Conservation (phyloP, 225 moss, liverwort and hornwort species). For the Pseudisothecium myosuroides region DNA sequence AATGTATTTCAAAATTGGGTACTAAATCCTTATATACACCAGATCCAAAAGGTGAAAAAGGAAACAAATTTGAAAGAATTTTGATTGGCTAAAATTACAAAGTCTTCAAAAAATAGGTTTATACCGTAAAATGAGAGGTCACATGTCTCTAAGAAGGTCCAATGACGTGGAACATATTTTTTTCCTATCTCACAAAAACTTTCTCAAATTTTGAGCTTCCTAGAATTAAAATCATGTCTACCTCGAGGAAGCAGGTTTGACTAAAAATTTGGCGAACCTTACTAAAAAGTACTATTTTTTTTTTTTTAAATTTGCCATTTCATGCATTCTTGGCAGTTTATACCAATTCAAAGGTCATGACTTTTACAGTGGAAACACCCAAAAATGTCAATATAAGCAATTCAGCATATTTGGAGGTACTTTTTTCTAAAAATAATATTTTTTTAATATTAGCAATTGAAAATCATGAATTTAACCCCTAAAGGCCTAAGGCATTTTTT, state of each 20-base stretch:
- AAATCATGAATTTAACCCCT: no score
- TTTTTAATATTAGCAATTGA: no score
- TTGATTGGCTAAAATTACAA: background rate
- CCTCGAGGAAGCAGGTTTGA: background rate
- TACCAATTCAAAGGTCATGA: background rate
- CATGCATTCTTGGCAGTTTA: fast-evolving
- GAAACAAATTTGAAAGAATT: background rate
- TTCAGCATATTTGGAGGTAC: no score
- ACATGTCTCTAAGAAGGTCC: background rate
- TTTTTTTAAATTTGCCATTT: no score
- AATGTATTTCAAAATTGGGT: background rate
- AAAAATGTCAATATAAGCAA: no score
- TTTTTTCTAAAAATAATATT: no score
- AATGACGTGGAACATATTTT: fast-evolving
- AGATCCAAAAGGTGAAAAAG: background rate
- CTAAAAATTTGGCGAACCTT: fast-evolving
- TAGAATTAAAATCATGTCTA: fast-evolving
- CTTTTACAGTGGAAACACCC: no score
- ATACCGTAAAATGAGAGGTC: fast-evolving
- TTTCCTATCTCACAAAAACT: background rate
- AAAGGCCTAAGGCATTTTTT: no score
- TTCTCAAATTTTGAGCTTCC: background rate
- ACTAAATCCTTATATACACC: fast-evolving
- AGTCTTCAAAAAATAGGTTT: fast-evolving
- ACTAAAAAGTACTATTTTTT: background rate